Base-by-base conservation (phyloP, 305 asterid species). In the Petunia hybrid region DNA sequence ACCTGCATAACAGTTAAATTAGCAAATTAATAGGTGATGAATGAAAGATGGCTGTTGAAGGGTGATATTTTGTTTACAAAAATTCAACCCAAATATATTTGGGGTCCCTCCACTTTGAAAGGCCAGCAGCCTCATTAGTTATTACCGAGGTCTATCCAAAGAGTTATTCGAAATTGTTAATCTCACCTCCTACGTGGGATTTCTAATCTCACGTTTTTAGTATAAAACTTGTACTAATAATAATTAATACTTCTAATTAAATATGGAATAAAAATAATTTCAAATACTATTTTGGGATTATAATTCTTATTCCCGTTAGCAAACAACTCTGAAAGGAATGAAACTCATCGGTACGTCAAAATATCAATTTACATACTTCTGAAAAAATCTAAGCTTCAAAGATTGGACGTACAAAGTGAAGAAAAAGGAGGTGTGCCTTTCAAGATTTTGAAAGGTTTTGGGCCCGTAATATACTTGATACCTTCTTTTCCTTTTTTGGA, bases 51-150 rank as follows among this genome's bases (percentile, higher is more conserved):
- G 5, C 14, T 48, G 31, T 35, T 51, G 36, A 73, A 71, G 62
- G 51, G 31, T 71, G 78, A 71, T 73, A 45, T 48, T 9, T 73
- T 73, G 78, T 62, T 73, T 71, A 35, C 78, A 2, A 71, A 69
- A 48, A 71, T 2, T 22, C 31, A 22, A 22, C 31, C 31, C 31
- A 35, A 6, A 36, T 3, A 53, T 13, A 13, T 74, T 22, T 22
- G 31, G 48, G 78, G 36, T n/a, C 64, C 78, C 48, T 74, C 78
- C 62, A 53, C 38, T 53, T 55, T 73, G 59, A 71, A 70, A 46
- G 77, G 77, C 31, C 31, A 71, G 5, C 43, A 22, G 31, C 56
- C 4, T 7, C 4, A 41, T 63, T 36, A 22, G 31, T 22, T 22
- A 22, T 22, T 22, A 22, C 31, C 31, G 31, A 22, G 31, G 31